Evolutionary conservation across 768 basidiomycete species (phyloP).

Genomic region (Boletus rubropictus): DNA sequence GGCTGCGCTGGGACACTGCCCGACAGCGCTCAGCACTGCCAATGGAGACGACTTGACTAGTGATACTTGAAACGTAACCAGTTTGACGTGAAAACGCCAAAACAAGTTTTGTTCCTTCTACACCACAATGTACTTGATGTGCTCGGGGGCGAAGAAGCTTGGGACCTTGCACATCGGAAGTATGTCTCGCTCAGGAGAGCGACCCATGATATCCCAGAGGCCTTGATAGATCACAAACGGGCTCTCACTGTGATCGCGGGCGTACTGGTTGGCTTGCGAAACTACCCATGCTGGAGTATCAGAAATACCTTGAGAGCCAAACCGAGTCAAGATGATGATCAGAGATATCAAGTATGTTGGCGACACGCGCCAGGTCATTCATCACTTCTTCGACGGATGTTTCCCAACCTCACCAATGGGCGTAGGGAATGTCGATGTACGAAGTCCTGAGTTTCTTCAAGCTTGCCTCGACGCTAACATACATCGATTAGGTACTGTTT

Average conservation of each 20-base stretch:
- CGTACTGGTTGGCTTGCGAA: conserved; percentile 45
- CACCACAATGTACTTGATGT: conserved; percentile 36
- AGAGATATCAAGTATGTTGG: not conserved
- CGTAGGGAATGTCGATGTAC: conserved; percentile 55
- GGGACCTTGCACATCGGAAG: conserved; percentile 31
- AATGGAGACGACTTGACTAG: too few species aligned
- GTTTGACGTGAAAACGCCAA: too few species aligned
- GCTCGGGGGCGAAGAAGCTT: conserved; percentile 36
- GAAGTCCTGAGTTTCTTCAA: conserved; percentile 50
- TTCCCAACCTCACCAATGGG: conserved; percentile 49
- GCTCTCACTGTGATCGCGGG: conserved; percentile 40
- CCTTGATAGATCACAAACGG: conserved; percentile 55
- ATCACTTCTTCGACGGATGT: conserved; percentile 44
- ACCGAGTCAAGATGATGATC: not conserved
- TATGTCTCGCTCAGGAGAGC: conserved; percentile 51
- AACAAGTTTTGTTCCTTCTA: too few species aligned
- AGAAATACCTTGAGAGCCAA: conserved; percentile 31
- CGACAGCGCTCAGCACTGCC: not conserved
- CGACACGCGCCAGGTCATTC: conserved; percentile 31
- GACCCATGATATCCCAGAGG: conserved; percentile 37
- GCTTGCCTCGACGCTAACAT: conserved; percentile 29
- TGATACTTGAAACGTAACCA: too few species aligned
- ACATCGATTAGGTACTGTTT: conserved; percentile 35
- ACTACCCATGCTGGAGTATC: conserved; percentile 49
- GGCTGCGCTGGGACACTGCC: not conserved